Conservation (phyloP, 768 basidiomycete species). For the Collybia nuda region DNA sequence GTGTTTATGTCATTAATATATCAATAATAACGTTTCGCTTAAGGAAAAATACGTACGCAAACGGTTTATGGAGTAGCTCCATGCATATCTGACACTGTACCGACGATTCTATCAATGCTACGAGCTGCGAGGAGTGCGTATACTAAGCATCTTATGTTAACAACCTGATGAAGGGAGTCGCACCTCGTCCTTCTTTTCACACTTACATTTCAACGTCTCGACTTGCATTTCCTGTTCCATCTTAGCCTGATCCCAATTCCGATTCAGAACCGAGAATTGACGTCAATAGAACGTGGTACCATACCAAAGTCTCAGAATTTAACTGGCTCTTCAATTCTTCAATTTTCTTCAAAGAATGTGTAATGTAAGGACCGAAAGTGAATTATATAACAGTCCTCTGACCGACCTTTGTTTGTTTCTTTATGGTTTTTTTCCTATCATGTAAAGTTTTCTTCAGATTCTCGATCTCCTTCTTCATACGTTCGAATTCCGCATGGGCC, state of each 20-base stretch:
- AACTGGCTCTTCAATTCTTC: constrained; percentile 52
- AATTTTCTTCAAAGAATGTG: constrained; percentile 38
- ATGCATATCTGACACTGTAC: constrained; percentile 79
- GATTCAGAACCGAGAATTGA: not conserved
- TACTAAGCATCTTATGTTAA: not conserved
- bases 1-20: constrained; percentile 8
- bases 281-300: not conserved
- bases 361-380: constrained; percentile 4
- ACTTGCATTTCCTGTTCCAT: constrained; percentile 47
- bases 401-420: constrained; percentile 57
- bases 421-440: constrained; percentile 48
- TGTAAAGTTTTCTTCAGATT: constrained; percentile 45
- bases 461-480: constrained; percentile 59
- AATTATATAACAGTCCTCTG: not conserved
- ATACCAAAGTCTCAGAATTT: constrained; percentile 34
- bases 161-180: not conserved
- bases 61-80: constrained; percentile 64
- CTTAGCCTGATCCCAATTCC: constrained; percentile 29
- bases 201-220: constrained; percentile 42
- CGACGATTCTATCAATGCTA: constrained; percentile 55
- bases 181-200: constrained; percentile 60
- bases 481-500: constrained; percentile 49
- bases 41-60: constrained; percentile 47
- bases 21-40: constrained; percentile 1
- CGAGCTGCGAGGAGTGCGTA: constrained; percentile 33